Conservation (phyloP, 75 land plant species). For the Sequoia sempervirens region DNA sequence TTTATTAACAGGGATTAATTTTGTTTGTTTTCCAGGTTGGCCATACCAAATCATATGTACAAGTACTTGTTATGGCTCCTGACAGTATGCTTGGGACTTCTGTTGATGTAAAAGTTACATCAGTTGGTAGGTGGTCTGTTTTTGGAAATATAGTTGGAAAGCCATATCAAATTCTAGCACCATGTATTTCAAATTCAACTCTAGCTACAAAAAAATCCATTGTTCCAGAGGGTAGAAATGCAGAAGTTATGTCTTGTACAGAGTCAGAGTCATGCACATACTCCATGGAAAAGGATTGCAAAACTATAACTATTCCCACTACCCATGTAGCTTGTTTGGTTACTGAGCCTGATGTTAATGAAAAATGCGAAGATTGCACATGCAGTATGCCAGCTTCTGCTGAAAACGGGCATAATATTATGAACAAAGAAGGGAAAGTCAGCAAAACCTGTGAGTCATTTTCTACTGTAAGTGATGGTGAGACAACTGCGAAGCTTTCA, state of each 20-base stretch:
- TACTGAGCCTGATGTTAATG: background rate
- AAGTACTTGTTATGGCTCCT: slow-evolving; percentile 71
- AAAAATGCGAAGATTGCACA: background rate
- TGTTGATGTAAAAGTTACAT: slow-evolving; percentile 66
- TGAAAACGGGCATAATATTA: background rate
- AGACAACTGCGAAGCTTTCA: slow-evolving; percentile 2
- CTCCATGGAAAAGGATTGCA: slow-evolving; percentile 11
- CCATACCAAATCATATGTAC: slow-evolving; percentile 91
- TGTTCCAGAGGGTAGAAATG: background rate
- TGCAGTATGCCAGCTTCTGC: background rate
- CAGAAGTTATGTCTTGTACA: slow-evolving; percentile 22
- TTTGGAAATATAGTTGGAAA: slow-evolving; percentile 68
- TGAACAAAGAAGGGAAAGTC: slow-evolving; percentile 5
- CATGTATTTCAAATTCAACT: slow-evolving; percentile 1
- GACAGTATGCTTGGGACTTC: slow-evolving; percentile 63
- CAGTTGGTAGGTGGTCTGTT: slow-evolving; percentile 95
- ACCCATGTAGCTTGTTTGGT: background rate
- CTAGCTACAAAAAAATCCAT: slow-evolving; percentile 1
- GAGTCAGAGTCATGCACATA: slow-evolving; percentile 26
- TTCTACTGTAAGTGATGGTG: background rate
- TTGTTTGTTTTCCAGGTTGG: slow-evolving; percentile 59
- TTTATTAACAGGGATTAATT: background rate
- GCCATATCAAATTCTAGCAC: slow-evolving; percentile 6
- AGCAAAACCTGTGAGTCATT: slow-evolving; percentile 6
- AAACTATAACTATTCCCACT: background rate